A percentile compares a stretch with the other conserved stretches of the same genome.
phyloP scores from a whole-genome alignment of 2,329 filamentous ascomycete genomes.

The Arthrobotrys musiformis region DNA sequence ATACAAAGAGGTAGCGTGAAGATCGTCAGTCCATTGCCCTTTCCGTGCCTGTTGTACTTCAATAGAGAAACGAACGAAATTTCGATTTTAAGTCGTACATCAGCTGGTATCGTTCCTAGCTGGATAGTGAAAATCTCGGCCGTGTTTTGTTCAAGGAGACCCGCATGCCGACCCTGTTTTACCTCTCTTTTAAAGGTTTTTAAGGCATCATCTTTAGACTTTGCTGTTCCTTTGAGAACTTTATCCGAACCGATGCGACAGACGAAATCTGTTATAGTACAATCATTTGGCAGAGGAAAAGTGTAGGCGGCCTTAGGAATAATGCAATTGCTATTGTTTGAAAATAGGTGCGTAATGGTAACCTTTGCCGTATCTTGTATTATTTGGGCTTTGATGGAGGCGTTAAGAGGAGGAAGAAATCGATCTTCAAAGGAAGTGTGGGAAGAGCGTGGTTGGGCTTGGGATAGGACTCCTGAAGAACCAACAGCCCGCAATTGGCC shows the following conservation, averaged over 20 bases:
- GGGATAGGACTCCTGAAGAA: too few species aligned
- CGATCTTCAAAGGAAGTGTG: slow-evolving; percentile 18
- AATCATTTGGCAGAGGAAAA: slow-evolving; percentile 59
- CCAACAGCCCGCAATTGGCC: background rate
- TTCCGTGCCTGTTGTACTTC: slow-evolving; percentile 57
- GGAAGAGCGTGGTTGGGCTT: background rate
- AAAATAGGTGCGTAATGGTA: slow-evolving; percentile 59
- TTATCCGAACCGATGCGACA: slow-evolving; percentile 58
- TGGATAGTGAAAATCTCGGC: slow-evolving; percentile 60
- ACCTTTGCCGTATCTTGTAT: slow-evolving; percentile 59
- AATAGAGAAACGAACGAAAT: slow-evolving; percentile 59
- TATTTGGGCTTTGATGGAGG: slow-evolving; percentile 58
- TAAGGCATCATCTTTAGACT: slow-evolving; percentile 58
- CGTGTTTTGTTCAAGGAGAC: slow-evolving; percentile 59
- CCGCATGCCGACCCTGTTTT: background rate
- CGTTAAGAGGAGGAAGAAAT: slow-evolving; percentile 58
- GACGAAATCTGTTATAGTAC: slow-evolving; percentile 59
- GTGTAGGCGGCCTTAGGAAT: slow-evolving; percentile 59
- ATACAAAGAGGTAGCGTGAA: slow-evolving; percentile 60
- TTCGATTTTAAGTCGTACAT: slow-evolving; percentile 58
- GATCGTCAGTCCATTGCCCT: slow-evolving; percentile 55
- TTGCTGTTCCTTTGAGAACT: slow-evolving; percentile 57
- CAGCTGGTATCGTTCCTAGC: slow-evolving; percentile 59
- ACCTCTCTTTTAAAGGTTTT: background rate
- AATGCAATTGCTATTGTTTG: slow-evolving; percentile 56